A percentile compares a stretch with the other conserved stretches of the same genome.
Evolutionary conservation across 768 basidiomycete genomes (phyloP).

Genomic region (Boletus sp.): DNA sequence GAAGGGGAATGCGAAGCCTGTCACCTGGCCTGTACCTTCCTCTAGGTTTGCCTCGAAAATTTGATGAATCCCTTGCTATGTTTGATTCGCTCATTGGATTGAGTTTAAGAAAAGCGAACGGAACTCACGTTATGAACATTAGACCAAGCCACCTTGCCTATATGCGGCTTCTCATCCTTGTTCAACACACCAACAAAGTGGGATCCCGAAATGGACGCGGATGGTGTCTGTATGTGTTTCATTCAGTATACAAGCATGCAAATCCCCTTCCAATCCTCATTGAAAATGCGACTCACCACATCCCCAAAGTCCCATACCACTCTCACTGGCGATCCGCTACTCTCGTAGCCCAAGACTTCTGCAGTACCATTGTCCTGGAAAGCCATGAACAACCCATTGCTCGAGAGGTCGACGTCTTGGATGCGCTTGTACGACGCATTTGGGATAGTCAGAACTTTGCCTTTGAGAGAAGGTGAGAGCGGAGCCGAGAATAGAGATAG

Average conservation of each 20-base stretch:
- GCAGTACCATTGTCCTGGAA: slow-evolving; percentile 54
- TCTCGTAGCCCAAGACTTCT: slow-evolving; percentile 49
- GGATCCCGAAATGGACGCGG: slow-evolving; percentile 44
- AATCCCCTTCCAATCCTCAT: neutral
- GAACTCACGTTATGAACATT: slow-evolving; percentile 48
- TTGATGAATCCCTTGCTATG: slow-evolving; percentile 54
- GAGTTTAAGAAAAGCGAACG: neutral
- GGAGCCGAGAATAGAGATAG: slow-evolving; percentile 33
- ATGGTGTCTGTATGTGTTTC: slow-evolving; percentile 35
- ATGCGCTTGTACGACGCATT: slow-evolving; percentile 49
- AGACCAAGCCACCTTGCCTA: slow-evolving; percentile 71
- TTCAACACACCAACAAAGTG: slow-evolving; percentile 59
- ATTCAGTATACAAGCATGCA: neutral
- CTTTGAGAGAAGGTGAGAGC: slow-evolving; percentile 51
- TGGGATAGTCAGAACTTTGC: slow-evolving; percentile 44
- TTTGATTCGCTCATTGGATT: neutral
- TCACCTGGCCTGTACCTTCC: slow-evolving; percentile 45
- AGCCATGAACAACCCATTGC: slow-evolving; percentile 60
- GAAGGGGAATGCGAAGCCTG: slow-evolving; percentile 61
- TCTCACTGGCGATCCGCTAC: slow-evolving; percentile 39
- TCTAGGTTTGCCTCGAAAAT: slow-evolving; percentile 50
- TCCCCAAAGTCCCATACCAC: slow-evolving; percentile 55
- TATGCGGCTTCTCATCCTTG: slow-evolving; percentile 47
- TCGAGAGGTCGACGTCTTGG: slow-evolving; percentile 58
- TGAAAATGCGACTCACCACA: slow-evolving; percentile 38